A percentile compares a stretch with the other conserved stretches of the same genome.
Evolutionary conservation across 2,329 filamentous ascomycete genomes (phyloP).

Genomic region (Phaeosphaeriaceae sp.): DNA sequence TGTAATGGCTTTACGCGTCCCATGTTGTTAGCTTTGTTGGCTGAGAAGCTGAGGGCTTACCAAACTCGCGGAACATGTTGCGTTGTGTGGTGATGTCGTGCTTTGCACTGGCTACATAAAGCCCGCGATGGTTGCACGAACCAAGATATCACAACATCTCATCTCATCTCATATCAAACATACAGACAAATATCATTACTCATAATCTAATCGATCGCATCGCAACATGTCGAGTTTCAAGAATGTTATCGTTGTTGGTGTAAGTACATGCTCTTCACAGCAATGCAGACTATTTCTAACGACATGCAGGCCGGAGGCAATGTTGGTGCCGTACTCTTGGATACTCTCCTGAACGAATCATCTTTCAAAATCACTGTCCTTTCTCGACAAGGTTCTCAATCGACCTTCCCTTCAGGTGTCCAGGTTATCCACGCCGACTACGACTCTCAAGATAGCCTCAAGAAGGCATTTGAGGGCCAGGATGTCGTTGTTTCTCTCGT

Average conservation of each 20-base stretch:
- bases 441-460: conserved; percentile 56
- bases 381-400: conserved; percentile 57
- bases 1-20: not conserved
- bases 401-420: conserved; percentile 50
- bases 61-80: not conserved
- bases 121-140: not conserved
- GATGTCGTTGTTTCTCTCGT: conserved; percentile 64
- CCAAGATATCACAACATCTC: not conserved
- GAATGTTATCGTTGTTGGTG: conserved; percentile 54
- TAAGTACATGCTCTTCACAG: conserved; percentile 23
- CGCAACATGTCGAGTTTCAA: conserved; percentile 40
- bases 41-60: not conserved
- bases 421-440: conserved; percentile 58
- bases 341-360: conserved; percentile 49
- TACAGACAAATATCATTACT: not conserved
- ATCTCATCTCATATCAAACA: not conserved
- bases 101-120: not conserved
- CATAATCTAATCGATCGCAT: not conserved
- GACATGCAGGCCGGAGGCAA: conserved; percentile 47
- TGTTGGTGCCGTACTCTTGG: conserved; percentile 52
- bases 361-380: conserved; percentile 64
- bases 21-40: not conserved
- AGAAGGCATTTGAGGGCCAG: conserved; percentile 59
- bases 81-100: not conserved
- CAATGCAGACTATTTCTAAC: conserved; percentile 13